phyloP scores from a whole-genome alignment of 495 filamentous ascomycete genomes.

The Emericellopsis terricola region DNA sequence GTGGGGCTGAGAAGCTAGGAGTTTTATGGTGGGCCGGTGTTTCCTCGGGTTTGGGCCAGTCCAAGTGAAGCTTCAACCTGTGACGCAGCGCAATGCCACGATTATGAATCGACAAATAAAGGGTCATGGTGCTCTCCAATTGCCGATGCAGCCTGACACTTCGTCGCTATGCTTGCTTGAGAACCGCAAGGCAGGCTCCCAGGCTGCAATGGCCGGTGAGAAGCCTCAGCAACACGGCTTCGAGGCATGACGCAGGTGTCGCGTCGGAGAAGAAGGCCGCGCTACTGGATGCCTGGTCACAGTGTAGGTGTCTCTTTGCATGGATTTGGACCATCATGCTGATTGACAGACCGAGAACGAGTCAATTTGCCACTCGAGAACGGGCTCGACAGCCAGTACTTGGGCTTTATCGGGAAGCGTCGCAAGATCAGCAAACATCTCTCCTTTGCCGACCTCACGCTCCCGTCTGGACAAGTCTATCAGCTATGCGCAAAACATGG shows the following conservation, averaged over 20 bases:
- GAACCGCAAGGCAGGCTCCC: not conserved
- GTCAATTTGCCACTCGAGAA: not conserved
- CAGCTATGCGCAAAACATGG: constrained; percentile 19
- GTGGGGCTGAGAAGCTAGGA: too few relatives aligned
- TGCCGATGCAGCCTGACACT: not conserved
- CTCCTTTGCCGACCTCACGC: constrained; percentile 3
- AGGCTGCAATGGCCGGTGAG: not conserved
- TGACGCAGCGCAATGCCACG: not conserved
- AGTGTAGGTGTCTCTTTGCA: not conserved
- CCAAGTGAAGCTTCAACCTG: not conserved
- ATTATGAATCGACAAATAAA: not conserved
- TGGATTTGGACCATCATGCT: not conserved
- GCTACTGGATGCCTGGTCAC: not conserved
- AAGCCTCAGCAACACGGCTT: too few relatives aligned
- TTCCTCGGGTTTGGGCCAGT: not conserved
- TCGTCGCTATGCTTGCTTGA: not conserved
- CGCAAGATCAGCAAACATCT: constrained; percentile 2
- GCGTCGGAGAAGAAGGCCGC: not conserved
- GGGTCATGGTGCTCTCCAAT: not conserved
- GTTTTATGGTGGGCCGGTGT: constrained; percentile 1
- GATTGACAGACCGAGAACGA: too few relatives aligned
- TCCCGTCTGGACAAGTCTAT: constrained; percentile 4
- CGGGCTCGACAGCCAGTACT: not conserved
- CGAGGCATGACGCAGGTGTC: not conserved
- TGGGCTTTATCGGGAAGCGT: constrained; percentile 3